A percentile compares a stretch with the other conserved stretches of the same genome.
phyloP scores from a whole-genome alignment of 441 rosid species.

The Aleurites moluccanus region DNA sequence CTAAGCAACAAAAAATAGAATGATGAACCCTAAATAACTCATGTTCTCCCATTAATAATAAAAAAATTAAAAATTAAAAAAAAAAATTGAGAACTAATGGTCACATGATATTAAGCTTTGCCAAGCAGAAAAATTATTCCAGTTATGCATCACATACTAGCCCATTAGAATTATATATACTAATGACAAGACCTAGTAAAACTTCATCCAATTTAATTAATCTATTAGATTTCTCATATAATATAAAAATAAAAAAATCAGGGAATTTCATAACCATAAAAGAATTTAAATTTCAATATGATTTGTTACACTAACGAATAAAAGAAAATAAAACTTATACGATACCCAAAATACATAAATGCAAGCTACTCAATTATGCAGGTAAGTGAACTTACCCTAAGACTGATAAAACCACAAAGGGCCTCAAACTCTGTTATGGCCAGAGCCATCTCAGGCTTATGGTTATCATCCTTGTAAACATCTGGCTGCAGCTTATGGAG shows the following conservation, averaged over 20 bases:
- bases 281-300: not conserved
- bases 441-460: conserved; percentile 98
- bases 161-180: not conserved
- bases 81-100: no score
- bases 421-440: conserved; percentile 88
- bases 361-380: not conserved
- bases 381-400: conserved; percentile 44
- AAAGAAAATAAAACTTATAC: not conserved
- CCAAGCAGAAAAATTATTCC: not conserved
- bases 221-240: not conserved
- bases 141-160: not conserved
- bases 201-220: not conserved
- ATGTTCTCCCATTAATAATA: no score
- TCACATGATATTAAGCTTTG: not conserved
- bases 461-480: conserved; percentile 76
- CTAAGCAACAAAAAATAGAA: not conserved
- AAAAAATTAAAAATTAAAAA: no score
- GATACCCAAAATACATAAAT: not conserved
- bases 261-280: not conserved
- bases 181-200: not conserved
- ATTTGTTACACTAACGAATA: not conserved
- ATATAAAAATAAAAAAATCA: not conserved
- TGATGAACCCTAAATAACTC: no score
- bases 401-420: conserved; percentile 72
- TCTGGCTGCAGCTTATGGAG: conserved; percentile 71